These are phyloP conservation scores for Lycium barbarum DNA, from an alignment of 257 asterid genomes.

Conservation along the genomic window DNA sequence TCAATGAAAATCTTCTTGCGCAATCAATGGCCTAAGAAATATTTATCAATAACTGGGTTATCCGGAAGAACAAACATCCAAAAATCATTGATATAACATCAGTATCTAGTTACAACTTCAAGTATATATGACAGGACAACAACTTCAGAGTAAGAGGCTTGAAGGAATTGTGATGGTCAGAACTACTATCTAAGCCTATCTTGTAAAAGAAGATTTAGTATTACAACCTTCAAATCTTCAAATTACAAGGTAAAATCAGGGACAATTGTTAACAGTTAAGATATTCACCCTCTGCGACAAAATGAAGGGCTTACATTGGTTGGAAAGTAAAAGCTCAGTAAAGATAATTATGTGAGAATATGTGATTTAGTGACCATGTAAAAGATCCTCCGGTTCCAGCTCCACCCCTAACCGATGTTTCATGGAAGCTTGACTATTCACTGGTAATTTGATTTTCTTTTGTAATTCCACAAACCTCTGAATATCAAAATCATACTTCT, in stretches of 20 bases:
- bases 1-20: neutral
- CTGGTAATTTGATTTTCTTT: conserved; percentile 59
- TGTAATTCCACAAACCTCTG: conserved; percentile 78
- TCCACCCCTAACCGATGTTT: conserved; percentile 61
- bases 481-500: conserved; percentile 65
- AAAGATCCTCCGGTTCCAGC: conserved; percentile 35
- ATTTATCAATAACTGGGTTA: neutral
- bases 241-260: conserved; percentile 21
- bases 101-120: conserved; percentile 18
- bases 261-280: conserved; percentile 10
- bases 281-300: conserved; percentile 21
- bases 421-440: conserved; percentile 50
- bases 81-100: conserved; percentile 17
- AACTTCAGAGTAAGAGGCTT: neutral
- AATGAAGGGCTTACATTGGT: conserved; percentile 15
- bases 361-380: conserved; percentile 22
- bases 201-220: neutral
- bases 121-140: conserved; percentile 6
- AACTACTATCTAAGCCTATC: conserved; percentile 19
- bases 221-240: neutral
- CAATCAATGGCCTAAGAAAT: neutral
- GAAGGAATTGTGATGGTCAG: conserved; percentile 24
- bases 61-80: neutral
- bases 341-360: neutral
- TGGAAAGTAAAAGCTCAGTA: conserved; percentile 5